Evolutionary conservation across 352 stramenopile genomes (phyloP).

Genomic region (Phytophthora lateralis): DNA sequence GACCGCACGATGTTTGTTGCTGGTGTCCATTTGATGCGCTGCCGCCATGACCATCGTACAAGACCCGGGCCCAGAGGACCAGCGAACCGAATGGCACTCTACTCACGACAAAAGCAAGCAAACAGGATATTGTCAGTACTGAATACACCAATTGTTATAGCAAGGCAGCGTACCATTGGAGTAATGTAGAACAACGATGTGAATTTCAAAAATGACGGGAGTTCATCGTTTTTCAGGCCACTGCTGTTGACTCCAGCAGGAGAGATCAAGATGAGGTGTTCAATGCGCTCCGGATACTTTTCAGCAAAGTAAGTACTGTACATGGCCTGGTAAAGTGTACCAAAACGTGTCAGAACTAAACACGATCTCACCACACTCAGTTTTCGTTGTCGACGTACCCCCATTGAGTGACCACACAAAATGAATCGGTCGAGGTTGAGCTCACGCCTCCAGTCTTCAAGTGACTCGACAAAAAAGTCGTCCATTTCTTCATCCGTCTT

Average conservation of each 20-base stretch:
- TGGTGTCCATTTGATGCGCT: slow-evolving; percentile 68
- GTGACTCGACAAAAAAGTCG: slow-evolving; percentile 81
- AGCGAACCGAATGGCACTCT: slow-evolving; percentile 69
- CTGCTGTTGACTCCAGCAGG: slow-evolving; percentile 66
- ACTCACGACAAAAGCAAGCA: not conserved
- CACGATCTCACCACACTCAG: not conserved
- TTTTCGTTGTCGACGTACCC: slow-evolving; percentile 46
- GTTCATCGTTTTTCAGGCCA: slow-evolving; percentile 39
- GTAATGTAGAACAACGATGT: slow-evolving; percentile 56
- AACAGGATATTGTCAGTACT: not conserved
- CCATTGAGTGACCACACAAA: slow-evolving; percentile 81
- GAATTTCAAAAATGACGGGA: slow-evolving; percentile 50
- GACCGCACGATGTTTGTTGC: slow-evolving; percentile 76
- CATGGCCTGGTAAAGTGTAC: slow-evolving; percentile 48
- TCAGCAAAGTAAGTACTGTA: slow-evolving; percentile 81
- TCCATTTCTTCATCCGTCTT: slow-evolving; percentile 76
- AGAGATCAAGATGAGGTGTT: slow-evolving; percentile 81
- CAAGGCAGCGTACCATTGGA: slow-evolving; percentile 57
- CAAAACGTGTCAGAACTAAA: slow-evolving; percentile 7
- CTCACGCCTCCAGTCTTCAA: slow-evolving; percentile 76
- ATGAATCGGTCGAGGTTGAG: slow-evolving; percentile 76
- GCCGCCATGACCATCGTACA: slow-evolving; percentile 59
- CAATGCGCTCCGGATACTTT: slow-evolving; percentile 70
- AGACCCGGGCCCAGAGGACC: slow-evolving; percentile 63
- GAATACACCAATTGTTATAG: not conserved